Evolutionary conservation across 148 eudicot species (phyloP).

Genomic region (Dianthus caryophyllus): DNA sequence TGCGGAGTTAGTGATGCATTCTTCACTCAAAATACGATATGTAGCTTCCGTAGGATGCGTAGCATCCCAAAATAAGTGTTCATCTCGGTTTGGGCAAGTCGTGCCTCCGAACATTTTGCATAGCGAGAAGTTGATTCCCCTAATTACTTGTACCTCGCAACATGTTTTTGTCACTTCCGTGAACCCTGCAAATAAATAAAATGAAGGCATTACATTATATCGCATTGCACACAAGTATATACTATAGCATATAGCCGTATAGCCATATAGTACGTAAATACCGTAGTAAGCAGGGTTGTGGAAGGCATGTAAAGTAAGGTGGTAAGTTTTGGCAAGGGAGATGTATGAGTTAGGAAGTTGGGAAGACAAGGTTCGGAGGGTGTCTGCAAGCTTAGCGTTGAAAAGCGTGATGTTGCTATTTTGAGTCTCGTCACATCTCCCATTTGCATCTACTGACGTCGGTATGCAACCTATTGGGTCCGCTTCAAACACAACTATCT

Average conservation of each 20-base stretch:
- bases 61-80: constrained; percentile 13
- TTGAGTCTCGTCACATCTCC: constrained; percentile 28
- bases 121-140: not conserved
- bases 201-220: too few species aligned
- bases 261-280: too few species aligned
- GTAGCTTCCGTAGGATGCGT: constrained; percentile 45
- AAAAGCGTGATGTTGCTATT: not conserved
- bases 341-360: constrained; percentile 35
- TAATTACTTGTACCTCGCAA: constrained; percentile 16
- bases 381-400: not conserved
- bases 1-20: constrained; percentile 29
- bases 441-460: constrained; percentile 9
- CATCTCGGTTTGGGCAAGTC: not conserved
- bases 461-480: constrained; percentile 60
- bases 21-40: not conserved
- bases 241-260: not conserved
- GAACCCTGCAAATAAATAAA: constrained; percentile 22
- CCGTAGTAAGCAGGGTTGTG: constrained; percentile 44
- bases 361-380: constrained; percentile 14
- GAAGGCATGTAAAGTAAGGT: constrained; percentile 39
- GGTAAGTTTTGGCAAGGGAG: constrained; percentile 31
- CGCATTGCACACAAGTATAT: too few species aligned
- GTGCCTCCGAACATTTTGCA: not conserved
- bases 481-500: constrained; percentile 39
- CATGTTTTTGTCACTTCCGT: constrained; percentile 35